These are phyloP conservation scores for Crithidia thermophila DNA, from an alignment of 208 protist species.

Conservation along the genomic window DNA sequence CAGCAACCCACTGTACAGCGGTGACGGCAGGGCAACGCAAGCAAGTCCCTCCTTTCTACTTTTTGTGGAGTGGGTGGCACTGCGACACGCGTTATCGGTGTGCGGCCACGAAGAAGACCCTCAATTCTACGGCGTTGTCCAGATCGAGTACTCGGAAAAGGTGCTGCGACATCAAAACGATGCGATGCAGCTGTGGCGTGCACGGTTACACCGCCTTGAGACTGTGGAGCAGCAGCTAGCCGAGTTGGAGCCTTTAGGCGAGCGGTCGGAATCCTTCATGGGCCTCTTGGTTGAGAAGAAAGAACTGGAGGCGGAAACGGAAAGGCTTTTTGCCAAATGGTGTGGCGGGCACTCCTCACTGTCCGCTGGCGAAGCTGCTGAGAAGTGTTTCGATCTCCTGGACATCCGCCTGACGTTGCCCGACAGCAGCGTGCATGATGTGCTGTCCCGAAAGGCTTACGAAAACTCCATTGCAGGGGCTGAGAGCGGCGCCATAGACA, in stretches of 20 bases:
- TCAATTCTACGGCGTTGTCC: conserved; percentile 27
- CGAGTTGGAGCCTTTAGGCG: conserved; percentile 23
- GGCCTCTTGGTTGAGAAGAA: conserved; percentile 22
- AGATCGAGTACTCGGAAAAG: conserved; percentile 9
- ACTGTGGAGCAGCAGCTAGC: conserved; percentile 27
- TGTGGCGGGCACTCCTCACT: conserved; percentile 19
- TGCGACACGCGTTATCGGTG: conserved; percentile 39
- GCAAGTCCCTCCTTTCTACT: conserved; percentile 36
- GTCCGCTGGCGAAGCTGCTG: conserved; percentile 19
- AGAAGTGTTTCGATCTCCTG: conserved; percentile 35
- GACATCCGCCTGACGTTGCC: conserved; percentile 31
- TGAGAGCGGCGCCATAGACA: conserved; percentile 14
- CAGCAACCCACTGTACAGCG: conserved; percentile 13
- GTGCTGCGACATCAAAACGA: conserved; percentile 3
- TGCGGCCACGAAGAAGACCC: conserved; percentile 34
- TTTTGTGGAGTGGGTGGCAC: conserved; percentile 50
- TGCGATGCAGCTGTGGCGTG: conserved; percentile 16
- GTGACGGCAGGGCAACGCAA: not conserved
- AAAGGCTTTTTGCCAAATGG: conserved; percentile 32
- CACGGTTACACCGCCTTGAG: conserved; percentile 19
- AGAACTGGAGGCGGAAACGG: conserved; percentile 22
- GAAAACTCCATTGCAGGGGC: conserved; percentile 13
- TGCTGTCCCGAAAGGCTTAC: conserved; percentile 37
- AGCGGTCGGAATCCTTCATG: conserved; percentile 11
- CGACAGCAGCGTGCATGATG: conserved; percentile 36